A percentile compares a stretch with the other conserved stretches of the same genome.
phyloP scores from a whole-genome alignment of 371 early-diverging fungal genomes.

The Mucor lusitanicus region DNA sequence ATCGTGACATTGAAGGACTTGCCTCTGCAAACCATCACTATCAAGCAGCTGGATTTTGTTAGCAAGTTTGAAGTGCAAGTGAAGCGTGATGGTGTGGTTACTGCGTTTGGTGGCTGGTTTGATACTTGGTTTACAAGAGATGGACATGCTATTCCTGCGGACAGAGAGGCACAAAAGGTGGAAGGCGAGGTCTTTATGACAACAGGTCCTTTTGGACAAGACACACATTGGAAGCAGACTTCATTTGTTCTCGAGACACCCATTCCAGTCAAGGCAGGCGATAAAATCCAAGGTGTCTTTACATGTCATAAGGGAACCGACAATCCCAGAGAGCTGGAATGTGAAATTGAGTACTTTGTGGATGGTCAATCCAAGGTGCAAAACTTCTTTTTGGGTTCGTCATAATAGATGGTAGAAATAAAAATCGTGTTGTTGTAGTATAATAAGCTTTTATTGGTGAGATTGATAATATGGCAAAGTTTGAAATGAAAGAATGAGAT shows the following conservation, averaged over 20 bases:
- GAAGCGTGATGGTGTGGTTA: constrained; percentile 61
- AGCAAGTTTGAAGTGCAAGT: constrained; percentile 63
- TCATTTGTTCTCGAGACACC: constrained; percentile 57
- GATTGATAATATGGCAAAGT: neutral
- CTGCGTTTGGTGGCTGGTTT: constrained; percentile 84
- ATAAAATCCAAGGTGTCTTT: constrained; percentile 54
- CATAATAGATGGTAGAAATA: neutral
- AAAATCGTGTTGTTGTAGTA: neutral
- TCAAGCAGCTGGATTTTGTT: constrained; percentile 54
- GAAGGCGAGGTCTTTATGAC: constrained; percentile 55
- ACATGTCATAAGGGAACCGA: constrained; percentile 55
- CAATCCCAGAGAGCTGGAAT: constrained; percentile 65
- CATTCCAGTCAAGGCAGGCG: constrained; percentile 45
- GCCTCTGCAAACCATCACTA: constrained; percentile 59
- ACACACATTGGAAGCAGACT: constrained; percentile 77
- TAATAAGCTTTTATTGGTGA: neutral
- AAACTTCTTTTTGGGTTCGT: constrained; percentile 25
- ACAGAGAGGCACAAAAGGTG: constrained; percentile 37
- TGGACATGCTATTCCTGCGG: constrained; percentile 48
- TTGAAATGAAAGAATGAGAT: neutral
- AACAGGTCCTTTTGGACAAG: constrained; percentile 70
- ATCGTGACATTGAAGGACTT: constrained; percentile 73
- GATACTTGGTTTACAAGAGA: constrained; percentile 83
- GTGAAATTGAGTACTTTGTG: constrained; percentile 55
- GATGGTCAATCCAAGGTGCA: constrained; percentile 30